Evolutionary conservation across 139 green algal species (phyloP).

Genomic region (Mesostigma viride): DNA sequence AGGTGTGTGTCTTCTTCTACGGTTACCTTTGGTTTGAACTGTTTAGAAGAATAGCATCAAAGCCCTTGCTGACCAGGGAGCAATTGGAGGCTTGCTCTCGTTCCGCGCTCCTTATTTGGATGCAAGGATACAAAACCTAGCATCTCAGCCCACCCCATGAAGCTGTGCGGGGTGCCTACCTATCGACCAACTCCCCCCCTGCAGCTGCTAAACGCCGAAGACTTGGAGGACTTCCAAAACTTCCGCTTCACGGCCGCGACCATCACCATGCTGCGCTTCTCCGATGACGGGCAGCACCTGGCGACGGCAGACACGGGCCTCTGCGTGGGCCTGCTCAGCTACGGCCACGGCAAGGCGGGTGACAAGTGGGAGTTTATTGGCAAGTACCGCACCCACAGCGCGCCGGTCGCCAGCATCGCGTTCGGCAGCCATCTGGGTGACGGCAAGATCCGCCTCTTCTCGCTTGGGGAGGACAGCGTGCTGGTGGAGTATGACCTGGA

Average conservation of each 20-base stretch:
- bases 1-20: too few species aligned
- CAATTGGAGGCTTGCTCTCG: too few species aligned
- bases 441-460: slow-evolving; percentile 52
- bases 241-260: slow-evolving; percentile 14
- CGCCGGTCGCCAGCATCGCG: slow-evolving; percentile 32
- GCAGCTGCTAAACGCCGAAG: not conserved
- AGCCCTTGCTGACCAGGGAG: too few species aligned
- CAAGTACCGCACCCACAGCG: slow-evolving; percentile 41
- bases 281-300: slow-evolving; percentile 27
- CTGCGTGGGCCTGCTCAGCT: slow-evolving; percentile 38
- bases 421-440: slow-evolving; percentile 47
- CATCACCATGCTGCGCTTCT: slow-evolving; percentile 28
- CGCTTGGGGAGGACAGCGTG: slow-evolving; percentile 45
- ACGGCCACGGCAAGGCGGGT: slow-evolving; percentile 27
- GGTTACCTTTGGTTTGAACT: too few species aligned
- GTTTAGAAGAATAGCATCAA: too few species aligned
- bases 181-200: too few species aligned
- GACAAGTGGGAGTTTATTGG: slow-evolving; percentile 50
- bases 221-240: slow-evolving; percentile 9
- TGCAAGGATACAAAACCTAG: too few species aligned
- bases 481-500: slow-evolving; percentile 55
- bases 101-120: too few species aligned
- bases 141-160: too few species aligned
- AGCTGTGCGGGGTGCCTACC: too few species aligned
- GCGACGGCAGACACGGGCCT: slow-evolving; percentile 31